Evolutionary conservation across 441 rosid species (phyloP).

Genomic region (Erysimum cheiri): DNA sequence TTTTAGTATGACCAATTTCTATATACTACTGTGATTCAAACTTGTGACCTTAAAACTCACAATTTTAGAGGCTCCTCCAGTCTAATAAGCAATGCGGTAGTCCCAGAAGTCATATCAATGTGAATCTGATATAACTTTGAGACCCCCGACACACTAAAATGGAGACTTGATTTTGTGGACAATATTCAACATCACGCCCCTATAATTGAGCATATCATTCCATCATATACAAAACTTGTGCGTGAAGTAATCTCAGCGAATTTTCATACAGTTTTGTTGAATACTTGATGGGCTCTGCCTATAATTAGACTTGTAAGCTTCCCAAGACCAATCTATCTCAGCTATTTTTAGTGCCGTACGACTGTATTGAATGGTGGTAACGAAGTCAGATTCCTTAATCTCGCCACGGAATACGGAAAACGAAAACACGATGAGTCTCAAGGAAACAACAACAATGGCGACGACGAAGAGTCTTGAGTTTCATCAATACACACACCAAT

Average conservation of each 20-base stretch:
- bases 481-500: slow-evolving; percentile 26
- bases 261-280: background rate
- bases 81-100: too few relatives aligned
- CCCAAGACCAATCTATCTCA: background rate
- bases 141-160: background rate
- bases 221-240: background rate
- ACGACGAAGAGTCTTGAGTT: slow-evolving; percentile 24
- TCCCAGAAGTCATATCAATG: too few relatives aligned
- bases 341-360: slow-evolving; percentile 28
- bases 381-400: slow-evolving; percentile 8
- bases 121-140: too few relatives aligned
- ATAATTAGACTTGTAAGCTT: slow-evolving; percentile 8
- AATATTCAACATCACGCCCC: background rate
- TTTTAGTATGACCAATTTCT: background rate
- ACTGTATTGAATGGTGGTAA: slow-evolving; percentile 30
- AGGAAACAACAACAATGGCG: slow-evolving; percentile 41
- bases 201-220: background rate
- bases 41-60: background rate
- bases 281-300: background rate
- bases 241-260: background rate
- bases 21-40: background rate
- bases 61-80: background rate
- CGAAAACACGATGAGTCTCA: slow-evolving; percentile 29
- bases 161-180: background rate
- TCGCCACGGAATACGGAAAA: slow-evolving; percentile 29